A percentile compares a stretch with the other conserved stretches of the same genome.
These are phyloP conservation scores for Clarireedia monteithiana DNA, from an alignment of 2,329 filamentous ascomycete species.

Conservation along the genomic window DNA sequence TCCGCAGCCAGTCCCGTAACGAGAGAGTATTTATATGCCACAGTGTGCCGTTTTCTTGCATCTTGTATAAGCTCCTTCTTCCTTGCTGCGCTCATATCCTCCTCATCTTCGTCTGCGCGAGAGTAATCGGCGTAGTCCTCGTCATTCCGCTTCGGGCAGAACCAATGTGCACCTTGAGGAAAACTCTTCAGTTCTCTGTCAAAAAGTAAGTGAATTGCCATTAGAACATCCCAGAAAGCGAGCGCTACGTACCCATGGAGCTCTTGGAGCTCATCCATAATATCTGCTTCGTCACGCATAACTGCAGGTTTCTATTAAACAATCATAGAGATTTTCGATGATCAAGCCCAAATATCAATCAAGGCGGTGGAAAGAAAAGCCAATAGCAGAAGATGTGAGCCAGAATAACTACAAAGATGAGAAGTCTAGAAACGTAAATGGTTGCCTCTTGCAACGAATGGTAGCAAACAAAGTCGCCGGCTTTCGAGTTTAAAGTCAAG, in stretches of 20 bases:
- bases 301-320: constrained; percentile 10
- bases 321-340: constrained; percentile 9
- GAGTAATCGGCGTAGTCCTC: constrained; percentile 60
- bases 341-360: not conserved
- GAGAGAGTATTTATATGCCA: constrained; percentile 60
- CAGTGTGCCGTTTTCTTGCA: constrained; percentile 47
- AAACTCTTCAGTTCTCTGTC: constrained; percentile 26
- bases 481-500: too few relatives aligned
- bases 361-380: too few relatives aligned
- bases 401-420: too few relatives aligned
- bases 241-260: constrained; percentile 21
- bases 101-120: constrained; percentile 39
- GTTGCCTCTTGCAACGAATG: too few relatives aligned
- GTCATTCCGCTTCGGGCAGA: constrained; percentile 57
- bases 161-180: constrained; percentile 46
- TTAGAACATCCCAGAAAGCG: not conserved
- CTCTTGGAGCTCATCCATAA: constrained; percentile 27
- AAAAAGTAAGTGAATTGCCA: constrained; percentile 6
- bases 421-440: too few relatives aligned
- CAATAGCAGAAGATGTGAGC: too few relatives aligned
- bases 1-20: constrained; percentile 60
- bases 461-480: too few relatives aligned
- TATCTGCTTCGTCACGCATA: constrained; percentile 24
- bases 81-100: constrained; percentile 40
- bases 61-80: constrained; percentile 48